Percentiles rank a stretch among this genome's conserved stretches.
Conservation (phyloP, 2,329 filamentous ascomycete genomes). For the Albifimbria verrucaria region DNA sequence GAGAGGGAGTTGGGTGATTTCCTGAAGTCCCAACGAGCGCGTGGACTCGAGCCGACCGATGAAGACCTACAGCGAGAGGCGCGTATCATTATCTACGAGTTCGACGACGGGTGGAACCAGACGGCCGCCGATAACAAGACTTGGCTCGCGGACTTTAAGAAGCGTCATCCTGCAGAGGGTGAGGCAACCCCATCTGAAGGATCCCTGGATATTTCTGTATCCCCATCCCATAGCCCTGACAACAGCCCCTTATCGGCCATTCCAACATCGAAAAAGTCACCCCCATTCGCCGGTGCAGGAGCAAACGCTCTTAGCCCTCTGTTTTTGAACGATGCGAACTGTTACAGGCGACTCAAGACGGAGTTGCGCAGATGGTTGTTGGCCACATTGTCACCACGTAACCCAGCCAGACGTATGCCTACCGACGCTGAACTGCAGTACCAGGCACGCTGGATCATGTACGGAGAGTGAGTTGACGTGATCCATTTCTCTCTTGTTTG, state of each 20-base stretch:
- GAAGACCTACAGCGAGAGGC: constrained; percentile 54
- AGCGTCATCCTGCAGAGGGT: constrained; percentile 34
- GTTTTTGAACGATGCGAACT: constrained; percentile 59
- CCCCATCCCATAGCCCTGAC: constrained; percentile 14
- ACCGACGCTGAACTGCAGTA: constrained; percentile 61
- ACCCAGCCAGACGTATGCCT: constrained; percentile 56
- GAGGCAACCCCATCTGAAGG: constrained; percentile 6
- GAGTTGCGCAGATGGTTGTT: constrained; percentile 52
- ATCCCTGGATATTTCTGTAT: constrained; percentile 19
- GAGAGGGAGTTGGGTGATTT: constrained; percentile 55
- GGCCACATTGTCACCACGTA: constrained; percentile 54
- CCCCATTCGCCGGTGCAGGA: constrained; percentile 6
- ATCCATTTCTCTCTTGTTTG: not conserved
- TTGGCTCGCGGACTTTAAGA: constrained; percentile 53
- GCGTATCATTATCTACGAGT: constrained; percentile 59
- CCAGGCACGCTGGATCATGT: constrained; percentile 61
- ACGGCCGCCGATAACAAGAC: constrained; percentile 55
- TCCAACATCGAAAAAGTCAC: constrained; percentile 12
- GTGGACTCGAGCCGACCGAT: constrained; percentile 48
- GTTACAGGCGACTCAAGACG: constrained; percentile 52
- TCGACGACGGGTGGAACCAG: constrained; percentile 62
- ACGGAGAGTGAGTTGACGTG: constrained; percentile 49
- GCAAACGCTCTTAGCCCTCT: constrained; percentile 26
- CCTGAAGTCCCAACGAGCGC: constrained; percentile 38
- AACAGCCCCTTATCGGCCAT: constrained; percentile 11